Conservation (phyloP, 208 protist species). For the Histomonas meleagridis region DNA sequence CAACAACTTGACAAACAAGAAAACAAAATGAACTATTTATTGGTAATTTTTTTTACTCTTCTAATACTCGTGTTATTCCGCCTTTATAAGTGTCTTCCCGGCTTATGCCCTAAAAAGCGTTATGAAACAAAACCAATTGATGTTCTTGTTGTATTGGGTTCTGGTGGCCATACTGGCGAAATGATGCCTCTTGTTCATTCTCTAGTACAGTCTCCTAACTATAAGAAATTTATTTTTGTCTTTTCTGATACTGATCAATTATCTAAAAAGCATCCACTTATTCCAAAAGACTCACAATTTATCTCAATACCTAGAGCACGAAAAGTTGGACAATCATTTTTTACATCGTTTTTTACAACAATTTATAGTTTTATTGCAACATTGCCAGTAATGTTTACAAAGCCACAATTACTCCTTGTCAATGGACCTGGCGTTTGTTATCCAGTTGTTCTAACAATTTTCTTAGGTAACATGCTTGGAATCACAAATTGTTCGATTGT, state of each 20-base stretch:
- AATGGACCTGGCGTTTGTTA: conserved; percentile 24
- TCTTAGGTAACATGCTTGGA: conserved; percentile 5
- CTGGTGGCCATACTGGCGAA: conserved; percentile 21
- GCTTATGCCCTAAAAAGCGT: not conserved
- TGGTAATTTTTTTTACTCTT: no score
- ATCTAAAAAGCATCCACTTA: not conserved
- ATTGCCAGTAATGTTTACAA: not conserved
- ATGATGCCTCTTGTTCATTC: not conserved
- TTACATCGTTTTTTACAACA: conserved; percentile 30
- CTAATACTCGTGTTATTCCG: no score
- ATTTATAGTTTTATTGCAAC: not conserved
- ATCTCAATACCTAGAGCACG: not conserved
- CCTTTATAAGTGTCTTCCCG: not conserved
- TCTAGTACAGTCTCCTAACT: not conserved
- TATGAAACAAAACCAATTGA: not conserved
- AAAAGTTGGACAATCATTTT: conserved; percentile 15
- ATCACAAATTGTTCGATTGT: conserved; percentile 20
- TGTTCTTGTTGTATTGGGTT: not conserved
- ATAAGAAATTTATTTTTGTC: not conserved
- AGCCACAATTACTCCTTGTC: not conserved
- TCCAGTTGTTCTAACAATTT: not conserved
- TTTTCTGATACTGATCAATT: not conserved
- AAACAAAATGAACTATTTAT: no score
- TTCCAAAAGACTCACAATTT: not conserved
- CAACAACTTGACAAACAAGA: no score